Base-by-base conservation (phyloP, 352 stramenopile genomes). In the Globisporangium echinulatum region DNA sequence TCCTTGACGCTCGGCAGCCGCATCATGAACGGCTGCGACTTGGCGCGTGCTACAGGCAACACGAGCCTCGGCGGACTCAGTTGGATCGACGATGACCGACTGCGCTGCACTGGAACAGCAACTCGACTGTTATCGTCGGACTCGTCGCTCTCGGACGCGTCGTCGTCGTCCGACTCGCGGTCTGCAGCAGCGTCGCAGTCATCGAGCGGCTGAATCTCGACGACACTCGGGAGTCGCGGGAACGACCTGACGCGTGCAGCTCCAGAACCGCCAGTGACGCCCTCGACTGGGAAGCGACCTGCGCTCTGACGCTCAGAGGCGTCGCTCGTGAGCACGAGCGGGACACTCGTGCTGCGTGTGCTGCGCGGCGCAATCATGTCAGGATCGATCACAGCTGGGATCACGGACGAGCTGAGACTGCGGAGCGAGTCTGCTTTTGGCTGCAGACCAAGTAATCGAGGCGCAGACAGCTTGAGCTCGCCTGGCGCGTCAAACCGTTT, bases 1-100 rank as follows among this genome's bases (percentile, higher is more conserved):
- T 83, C 74, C 6, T 66, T 59, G 17, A 83, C 65, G 48, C 70
- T 75, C 15, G 72, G 64, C 6, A 86, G 48, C 0, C 67, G 63
- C 4, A 25, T 40, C 14, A 65, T 61, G 53, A 70, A 78, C 33
- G 70, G 44, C 25, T 74, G 53, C 8, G 70, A 76, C 8, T 67
- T 67, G 2, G 67, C 13, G 13, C 59, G 74, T 11, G 62, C 48
- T 7, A 68, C 53, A 4, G 68, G 68, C 13, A 68, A 51, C 43
- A 55, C 47, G 13, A 56, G 43, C 14, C 57, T 60, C 5, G 69
- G 43, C 47, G 51, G 38, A 5, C 54, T 46, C 9, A 54, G 38
- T 38, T 68, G 63, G 37, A 66, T 69, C 4, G 71, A 79, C 14
- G 62, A 62, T 17, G 69, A 67, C 38, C 71, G 62, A 7, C 47